Evolutionary conservation across 2,329 filamentous ascomycete species (phyloP).

Genomic region (Colletotrichum sublineola): DNA sequence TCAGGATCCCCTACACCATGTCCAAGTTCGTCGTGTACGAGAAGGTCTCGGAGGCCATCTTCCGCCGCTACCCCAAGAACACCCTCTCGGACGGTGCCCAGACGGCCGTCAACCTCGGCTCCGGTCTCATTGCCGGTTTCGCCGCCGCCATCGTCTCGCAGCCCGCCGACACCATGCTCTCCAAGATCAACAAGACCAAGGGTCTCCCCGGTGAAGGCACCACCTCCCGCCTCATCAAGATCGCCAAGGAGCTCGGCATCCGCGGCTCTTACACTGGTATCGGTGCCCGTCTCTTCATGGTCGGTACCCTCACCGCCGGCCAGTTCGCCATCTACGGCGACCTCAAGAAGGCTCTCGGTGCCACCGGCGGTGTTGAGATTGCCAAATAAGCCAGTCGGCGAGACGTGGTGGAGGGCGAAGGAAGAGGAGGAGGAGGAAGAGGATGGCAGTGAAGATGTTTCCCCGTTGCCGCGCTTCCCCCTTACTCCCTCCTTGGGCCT

Average conservation of each 20-base stretch:
- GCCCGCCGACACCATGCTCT: slow-evolving; percentile 93
- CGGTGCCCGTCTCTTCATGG: slow-evolving; percentile 75
- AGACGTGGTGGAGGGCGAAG: slow-evolving; percentile 23
- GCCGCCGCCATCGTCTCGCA: slow-evolving; percentile 89
- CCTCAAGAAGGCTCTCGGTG: slow-evolving; percentile 71
- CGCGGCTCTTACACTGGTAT: slow-evolving; percentile 85
- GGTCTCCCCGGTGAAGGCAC: slow-evolving; percentile 89
- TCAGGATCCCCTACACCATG: slow-evolving; percentile 91
- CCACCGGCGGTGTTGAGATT: slow-evolving; percentile 83
- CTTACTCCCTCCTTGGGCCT: not conserved
- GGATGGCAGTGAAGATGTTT: slow-evolving; percentile 3
- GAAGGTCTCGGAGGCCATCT: slow-evolving; percentile 84
- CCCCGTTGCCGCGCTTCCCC: not conserved
- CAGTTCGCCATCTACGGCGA: slow-evolving; percentile 93
- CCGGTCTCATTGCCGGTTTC: slow-evolving; percentile 73
- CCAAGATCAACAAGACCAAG: slow-evolving; percentile 97
- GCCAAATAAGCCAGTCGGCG: slow-evolving; percentile 54
- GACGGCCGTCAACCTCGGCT: slow-evolving; percentile 83
- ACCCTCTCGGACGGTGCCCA: slow-evolving; percentile 76
- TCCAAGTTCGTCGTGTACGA: slow-evolving; percentile 96
- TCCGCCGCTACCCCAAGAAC: slow-evolving; percentile 77
- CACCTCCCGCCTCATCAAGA: slow-evolving; percentile 85
- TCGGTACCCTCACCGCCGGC: slow-evolving; percentile 80
- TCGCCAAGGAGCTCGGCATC: slow-evolving; percentile 86
- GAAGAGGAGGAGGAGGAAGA: slow-evolving; percentile 21